Evolutionary conservation across 2,329 filamentous ascomycete species (phyloP).

Genomic region (Tothia fuscella): DNA sequence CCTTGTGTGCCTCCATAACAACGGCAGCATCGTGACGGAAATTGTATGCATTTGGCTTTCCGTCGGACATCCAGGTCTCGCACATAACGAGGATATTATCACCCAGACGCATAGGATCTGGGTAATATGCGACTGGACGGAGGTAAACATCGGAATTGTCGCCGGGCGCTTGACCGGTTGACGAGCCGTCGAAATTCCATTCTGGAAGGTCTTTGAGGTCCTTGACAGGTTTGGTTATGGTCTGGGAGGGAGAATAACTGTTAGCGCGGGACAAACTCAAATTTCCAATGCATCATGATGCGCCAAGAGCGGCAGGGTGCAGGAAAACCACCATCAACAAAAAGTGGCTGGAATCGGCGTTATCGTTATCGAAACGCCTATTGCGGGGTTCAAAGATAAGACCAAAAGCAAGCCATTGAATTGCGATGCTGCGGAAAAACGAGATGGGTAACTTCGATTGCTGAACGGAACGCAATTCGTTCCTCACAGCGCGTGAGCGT

Average conservation of each 20-base stretch:
- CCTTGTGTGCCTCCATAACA: slow-evolving; percentile 77
- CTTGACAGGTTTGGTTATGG: slow-evolving; percentile 45
- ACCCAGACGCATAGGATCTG: slow-evolving; percentile 78
- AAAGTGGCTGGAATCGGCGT: too few species aligned
- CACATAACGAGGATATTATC: slow-evolving; percentile 91
- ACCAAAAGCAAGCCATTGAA: neutral
- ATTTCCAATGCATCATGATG: neutral
- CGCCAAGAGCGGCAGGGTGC: neutral
- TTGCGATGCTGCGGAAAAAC: too few species aligned
- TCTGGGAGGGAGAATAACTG: slow-evolving; percentile 32
- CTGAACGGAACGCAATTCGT: too few species aligned
- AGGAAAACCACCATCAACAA: too few species aligned
- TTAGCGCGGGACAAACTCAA: neutral
- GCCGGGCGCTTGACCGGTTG: slow-evolving; percentile 80
- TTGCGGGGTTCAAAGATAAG: neutral
- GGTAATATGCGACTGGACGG: slow-evolving; percentile 76
- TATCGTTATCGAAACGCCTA: too few species aligned
- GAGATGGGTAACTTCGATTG: too few species aligned
- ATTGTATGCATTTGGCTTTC: slow-evolving; percentile 97
- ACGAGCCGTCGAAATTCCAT: slow-evolving; percentile 82
- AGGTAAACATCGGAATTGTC: slow-evolving; percentile 98
- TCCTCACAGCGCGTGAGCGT: too few species aligned
- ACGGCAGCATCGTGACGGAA: slow-evolving; percentile 83
- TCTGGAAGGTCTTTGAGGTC: slow-evolving; percentile 56
- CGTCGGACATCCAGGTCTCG: slow-evolving; percentile 90